A percentile compares a stretch with the other conserved stretches of the same genome.
These are phyloP conservation scores for Beverwykella pulmonaria DNA, from an alignment of 495 filamentous ascomycete species.

Conservation along the genomic window DNA sequence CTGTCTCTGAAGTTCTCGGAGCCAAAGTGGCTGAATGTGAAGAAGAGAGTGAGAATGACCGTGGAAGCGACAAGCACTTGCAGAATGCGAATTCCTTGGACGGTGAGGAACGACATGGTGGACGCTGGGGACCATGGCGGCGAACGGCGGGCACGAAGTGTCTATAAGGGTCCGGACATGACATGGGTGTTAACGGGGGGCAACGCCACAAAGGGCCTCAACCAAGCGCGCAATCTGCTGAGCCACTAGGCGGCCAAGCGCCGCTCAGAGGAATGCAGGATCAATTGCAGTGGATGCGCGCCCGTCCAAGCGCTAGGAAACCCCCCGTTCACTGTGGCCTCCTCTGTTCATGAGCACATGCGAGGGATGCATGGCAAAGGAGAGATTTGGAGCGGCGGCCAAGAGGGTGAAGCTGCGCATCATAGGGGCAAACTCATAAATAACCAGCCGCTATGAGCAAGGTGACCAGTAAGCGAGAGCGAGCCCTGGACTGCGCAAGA, in stretches of 20 bases:
- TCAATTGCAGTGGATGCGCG: background rate
- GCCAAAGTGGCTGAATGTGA: conserved; percentile 17
- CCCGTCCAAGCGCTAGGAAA: background rate
- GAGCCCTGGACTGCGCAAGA: background rate
- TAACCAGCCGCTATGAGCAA: background rate
- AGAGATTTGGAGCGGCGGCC: background rate
- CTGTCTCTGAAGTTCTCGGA: conserved; percentile 1
- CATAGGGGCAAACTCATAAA: background rate
- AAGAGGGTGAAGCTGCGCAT: background rate
- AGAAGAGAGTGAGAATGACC: conserved; percentile 25
- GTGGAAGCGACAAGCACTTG: conserved; percentile 24
- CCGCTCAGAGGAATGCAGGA: background rate
- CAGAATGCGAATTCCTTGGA: conserved; percentile 23
- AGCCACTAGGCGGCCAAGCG: no score
- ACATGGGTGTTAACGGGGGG: no score
- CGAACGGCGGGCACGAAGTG: background rate
- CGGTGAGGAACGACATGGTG: conserved; percentile 25
- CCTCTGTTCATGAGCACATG: no score
- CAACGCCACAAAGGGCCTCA: no score
- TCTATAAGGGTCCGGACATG: background rate
- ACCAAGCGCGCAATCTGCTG: background rate
- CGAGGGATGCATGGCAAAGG: no score
- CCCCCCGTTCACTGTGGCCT: no score
- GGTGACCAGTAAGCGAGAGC: background rate
- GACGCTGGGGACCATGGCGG: background rate